Conservation (phyloP, 2,329 filamentous ascomycete genomes). For the Penicillium sp. region DNA sequence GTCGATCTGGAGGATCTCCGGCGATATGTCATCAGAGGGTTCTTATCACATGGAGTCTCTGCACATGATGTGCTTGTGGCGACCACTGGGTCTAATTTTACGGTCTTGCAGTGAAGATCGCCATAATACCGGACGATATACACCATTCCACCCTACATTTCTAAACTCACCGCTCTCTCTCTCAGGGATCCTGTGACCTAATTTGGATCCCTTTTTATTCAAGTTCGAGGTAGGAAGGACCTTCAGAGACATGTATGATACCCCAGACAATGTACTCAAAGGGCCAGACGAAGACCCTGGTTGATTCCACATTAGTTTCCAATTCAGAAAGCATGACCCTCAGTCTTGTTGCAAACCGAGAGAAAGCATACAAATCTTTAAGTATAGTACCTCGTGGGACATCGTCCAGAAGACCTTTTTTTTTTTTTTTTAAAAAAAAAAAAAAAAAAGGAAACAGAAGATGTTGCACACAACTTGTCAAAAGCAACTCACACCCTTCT, state of each 20-base stretch:
- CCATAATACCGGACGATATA: slow-evolving; percentile 8
- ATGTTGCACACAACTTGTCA: not conserved
- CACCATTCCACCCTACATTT: not conserved
- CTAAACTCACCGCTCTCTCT: not conserved
- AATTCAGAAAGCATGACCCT: too few species aligned
- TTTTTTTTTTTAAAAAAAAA: too few species aligned
- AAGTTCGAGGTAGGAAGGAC: not conserved
- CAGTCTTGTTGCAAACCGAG: too few species aligned
- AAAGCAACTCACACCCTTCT: not conserved
- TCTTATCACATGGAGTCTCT: slow-evolving; percentile 14
- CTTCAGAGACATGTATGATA: too few species aligned
- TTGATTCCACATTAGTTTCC: too few species aligned
- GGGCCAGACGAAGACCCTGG: too few species aligned
- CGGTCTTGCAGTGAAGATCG: not conserved
- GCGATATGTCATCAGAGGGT: slow-evolving; percentile 2
- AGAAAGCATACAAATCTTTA: too few species aligned
- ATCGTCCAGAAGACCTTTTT: too few species aligned
- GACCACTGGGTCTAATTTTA: not conserved
- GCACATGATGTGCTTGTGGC: slow-evolving; percentile 16
- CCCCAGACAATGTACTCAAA: not conserved
- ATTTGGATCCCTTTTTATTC: not conserved
- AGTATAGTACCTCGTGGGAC: too few species aligned
- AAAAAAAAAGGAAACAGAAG: too few species aligned
- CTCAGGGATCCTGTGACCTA: not conserved
- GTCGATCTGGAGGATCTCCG: slow-evolving; percentile 11